phyloP scores from a whole-genome alignment of 352 stramenopile species.

The Phytophthora litchii region DNA sequence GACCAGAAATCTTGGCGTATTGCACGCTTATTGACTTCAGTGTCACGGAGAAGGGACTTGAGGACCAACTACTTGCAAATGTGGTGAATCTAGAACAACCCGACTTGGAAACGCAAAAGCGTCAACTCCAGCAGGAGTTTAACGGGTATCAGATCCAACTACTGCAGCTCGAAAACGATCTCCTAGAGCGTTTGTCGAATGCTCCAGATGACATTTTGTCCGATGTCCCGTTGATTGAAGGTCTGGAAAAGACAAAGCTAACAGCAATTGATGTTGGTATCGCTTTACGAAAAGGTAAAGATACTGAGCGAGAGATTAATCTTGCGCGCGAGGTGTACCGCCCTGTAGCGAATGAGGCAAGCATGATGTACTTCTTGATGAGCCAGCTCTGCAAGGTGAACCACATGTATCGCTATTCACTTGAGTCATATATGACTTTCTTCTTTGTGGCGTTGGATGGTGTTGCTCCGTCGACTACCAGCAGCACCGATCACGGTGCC shows the following conservation, averaged over 20 bases:
- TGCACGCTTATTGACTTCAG: conserved; percentile 96
- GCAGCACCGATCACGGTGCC: conserved; percentile 16
- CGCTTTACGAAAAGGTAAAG: conserved; percentile 84
- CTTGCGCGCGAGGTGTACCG: conserved; percentile 91
- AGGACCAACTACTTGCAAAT: conserved; percentile 90
- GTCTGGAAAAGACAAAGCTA: conserved; percentile 90
- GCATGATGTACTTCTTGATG: conserved; percentile 94
- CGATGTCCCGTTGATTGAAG: conserved; percentile 92
- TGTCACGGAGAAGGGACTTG: conserved; percentile 90
- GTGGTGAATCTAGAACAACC: conserved; percentile 93
- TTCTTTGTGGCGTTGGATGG: conserved; percentile 85
- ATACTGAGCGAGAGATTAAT: conserved; percentile 92
- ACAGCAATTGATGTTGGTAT: conserved; percentile 88
- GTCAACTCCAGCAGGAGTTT: conserved; percentile 89
- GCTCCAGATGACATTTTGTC: conserved; percentile 92
- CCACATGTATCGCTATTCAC: conserved; percentile 95
- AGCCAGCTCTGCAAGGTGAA: conserved; percentile 89
- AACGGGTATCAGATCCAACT: conserved; percentile 94
- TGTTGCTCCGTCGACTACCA: conserved; percentile 34
- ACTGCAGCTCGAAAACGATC: conserved; percentile 86
- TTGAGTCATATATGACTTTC: conserved; percentile 91
- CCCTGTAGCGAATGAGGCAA: conserved; percentile 86
- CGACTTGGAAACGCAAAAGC: conserved; percentile 88
- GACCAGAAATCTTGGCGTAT: conserved; percentile 91
- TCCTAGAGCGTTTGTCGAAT: conserved; percentile 91